phyloP scores from a whole-genome alignment of 805 yeast genomes.

The Yarrowia hollandica region DNA sequence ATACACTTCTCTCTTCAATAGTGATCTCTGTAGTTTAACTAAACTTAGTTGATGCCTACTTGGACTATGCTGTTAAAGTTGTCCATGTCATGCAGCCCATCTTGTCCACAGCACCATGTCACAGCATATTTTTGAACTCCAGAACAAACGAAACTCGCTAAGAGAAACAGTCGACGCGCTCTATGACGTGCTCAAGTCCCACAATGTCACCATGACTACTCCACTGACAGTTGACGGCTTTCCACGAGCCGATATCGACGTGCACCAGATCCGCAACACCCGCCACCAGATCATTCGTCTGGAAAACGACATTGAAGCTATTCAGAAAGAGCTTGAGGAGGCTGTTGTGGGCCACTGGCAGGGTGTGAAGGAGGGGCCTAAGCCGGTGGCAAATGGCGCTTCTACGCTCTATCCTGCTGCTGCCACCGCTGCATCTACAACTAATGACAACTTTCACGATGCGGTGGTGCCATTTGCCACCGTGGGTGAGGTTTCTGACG shows the following conservation, averaged over 20 bases:
- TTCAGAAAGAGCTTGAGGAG: constrained; percentile 50
- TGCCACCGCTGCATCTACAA: not conserved
- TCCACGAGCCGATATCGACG: constrained; percentile 82
- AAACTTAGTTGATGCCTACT: too few relatives aligned
- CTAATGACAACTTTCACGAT: not conserved
- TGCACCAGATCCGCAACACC: constrained; percentile 61
- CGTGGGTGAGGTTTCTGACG: constrained; percentile 50
- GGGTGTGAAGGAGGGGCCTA: not conserved
- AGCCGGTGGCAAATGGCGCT: constrained; percentile 12
- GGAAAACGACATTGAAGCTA: constrained; percentile 62
- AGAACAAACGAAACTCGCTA: constrained; percentile 38
- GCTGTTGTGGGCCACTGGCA: constrained; percentile 47
- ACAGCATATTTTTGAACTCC: constrained; percentile 30
- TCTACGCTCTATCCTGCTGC: too few relatives aligned
- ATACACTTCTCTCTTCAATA: too few relatives aligned
- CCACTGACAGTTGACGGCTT: constrained; percentile 73
- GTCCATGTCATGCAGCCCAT: too few relatives aligned
- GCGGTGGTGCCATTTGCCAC: constrained; percentile 37
- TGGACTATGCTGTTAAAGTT: too few relatives aligned
- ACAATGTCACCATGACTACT: constrained; percentile 62
- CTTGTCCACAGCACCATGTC: not conserved
- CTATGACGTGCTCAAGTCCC: constrained; percentile 47
- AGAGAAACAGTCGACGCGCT: constrained; percentile 47
- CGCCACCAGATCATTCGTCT: constrained; percentile 66
- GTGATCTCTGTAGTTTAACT: too few relatives aligned